Conservation (phyloP, 1,139 yeast species). For the Pichia norvegensis region DNA sequence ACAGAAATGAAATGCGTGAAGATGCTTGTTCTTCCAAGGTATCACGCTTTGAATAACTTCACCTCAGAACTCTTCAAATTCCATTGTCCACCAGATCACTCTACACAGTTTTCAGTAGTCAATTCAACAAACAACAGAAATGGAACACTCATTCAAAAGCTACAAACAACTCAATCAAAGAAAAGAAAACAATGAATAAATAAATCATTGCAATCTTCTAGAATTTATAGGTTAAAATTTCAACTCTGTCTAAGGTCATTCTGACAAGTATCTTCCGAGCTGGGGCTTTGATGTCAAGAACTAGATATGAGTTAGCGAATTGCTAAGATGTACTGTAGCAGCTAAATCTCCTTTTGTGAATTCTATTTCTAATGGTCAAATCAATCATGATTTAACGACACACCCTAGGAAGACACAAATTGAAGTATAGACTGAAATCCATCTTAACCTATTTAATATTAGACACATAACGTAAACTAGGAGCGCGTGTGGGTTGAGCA, state of each 20-base stretch:
- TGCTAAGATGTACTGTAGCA: not conserved
- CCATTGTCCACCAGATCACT: slow-evolving; percentile 1
- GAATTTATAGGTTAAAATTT: not conserved
- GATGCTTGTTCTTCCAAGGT: not conserved
- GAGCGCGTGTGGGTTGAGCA: slow-evolving; percentile 2
- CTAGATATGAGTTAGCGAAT: not conserved
- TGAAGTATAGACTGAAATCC: not conserved
- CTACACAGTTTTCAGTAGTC: slow-evolving; percentile 1
- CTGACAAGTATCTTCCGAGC: slow-evolving; percentile 8
- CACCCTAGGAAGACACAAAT: not conserved
- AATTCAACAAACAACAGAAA: not conserved
- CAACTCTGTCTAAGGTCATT: not conserved
- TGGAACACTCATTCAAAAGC: not conserved
- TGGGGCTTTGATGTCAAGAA: slow-evolving; percentile 11
- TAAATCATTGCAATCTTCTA: not conserved
- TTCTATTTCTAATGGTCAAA: not conserved
- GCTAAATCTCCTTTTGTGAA: slow-evolving; percentile 6
- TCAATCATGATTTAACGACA: not conserved
- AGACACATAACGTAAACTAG: not conserved
- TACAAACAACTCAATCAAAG: not conserved
- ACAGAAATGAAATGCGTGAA: not conserved
- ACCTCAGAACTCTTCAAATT: not conserved
- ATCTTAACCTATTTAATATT: not conserved
- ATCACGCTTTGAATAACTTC: not conserved
- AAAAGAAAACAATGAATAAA: slow-evolving; percentile 1